Percentiles rank a stretch among this genome's conserved stretches.
Conservation (phyloP, 495 filamentous ascomycete species). For the Neurospora sp. region DNA sequence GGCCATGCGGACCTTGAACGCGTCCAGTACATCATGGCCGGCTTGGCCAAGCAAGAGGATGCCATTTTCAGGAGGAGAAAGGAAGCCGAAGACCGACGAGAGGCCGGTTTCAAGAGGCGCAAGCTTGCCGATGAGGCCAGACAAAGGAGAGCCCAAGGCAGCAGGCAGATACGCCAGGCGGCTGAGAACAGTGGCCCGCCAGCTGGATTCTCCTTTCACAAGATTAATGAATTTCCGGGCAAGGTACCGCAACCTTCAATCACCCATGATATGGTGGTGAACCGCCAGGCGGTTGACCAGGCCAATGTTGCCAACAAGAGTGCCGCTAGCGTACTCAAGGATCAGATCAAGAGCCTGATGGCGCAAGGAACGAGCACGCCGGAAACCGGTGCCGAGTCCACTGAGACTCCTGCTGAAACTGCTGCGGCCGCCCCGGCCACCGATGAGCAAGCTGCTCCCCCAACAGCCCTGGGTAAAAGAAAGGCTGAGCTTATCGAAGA, state of each 20-base stretch:
- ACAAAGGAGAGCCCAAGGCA: slow-evolving; percentile 10
- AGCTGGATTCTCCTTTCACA: slow-evolving; percentile 16
- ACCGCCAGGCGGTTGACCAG: slow-evolving; percentile 60
- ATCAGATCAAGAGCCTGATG: slow-evolving; percentile 53
- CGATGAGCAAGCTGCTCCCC: slow-evolving; percentile 14
- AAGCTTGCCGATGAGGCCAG: slow-evolving; percentile 52
- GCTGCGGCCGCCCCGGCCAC: slow-evolving; percentile 7
- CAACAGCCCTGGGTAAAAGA: slow-evolving; percentile 42
- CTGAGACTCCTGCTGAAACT: slow-evolving; percentile 9
- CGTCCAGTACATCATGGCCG: slow-evolving; percentile 79
- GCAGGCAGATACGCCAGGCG: slow-evolving; percentile 6
- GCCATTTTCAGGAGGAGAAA: slow-evolving; percentile 81
- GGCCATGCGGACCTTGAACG: slow-evolving; percentile 79
- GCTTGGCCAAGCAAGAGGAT: slow-evolving; percentile 89
- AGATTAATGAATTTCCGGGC: slow-evolving; percentile 48
- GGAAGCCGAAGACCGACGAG: slow-evolving; percentile 70
- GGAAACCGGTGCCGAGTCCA: not conserved
- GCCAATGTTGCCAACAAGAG: slow-evolving; percentile 88
- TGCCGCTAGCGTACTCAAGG: slow-evolving; percentile 82
- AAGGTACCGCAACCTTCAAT: slow-evolving; percentile 45
- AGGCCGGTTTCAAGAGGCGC: slow-evolving; percentile 66
- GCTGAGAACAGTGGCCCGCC: slow-evolving; percentile 12
- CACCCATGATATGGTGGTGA: slow-evolving; percentile 84
- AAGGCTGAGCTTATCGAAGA: slow-evolving; percentile 52
- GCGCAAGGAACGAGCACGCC: slow-evolving; percentile 8